Percentiles rank a stretch among this genome's conserved stretches.
Evolutionary conservation across 2,329 filamentous ascomycete species (phyloP).

Genomic region (Sporothrix humicola): DNA sequence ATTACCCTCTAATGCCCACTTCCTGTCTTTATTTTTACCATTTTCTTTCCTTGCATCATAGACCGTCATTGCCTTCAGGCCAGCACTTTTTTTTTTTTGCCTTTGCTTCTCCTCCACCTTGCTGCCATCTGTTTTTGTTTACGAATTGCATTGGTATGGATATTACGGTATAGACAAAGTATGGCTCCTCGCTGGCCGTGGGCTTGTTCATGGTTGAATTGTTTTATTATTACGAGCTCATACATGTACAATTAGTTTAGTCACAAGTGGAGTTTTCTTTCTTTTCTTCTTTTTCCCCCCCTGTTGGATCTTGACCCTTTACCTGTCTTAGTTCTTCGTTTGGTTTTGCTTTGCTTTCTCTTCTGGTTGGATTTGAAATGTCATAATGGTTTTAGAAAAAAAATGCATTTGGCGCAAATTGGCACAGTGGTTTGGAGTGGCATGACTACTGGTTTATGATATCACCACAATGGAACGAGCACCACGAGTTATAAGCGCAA

Average conservation of each 20-base stretch:
- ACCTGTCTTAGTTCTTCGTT: too few species aligned
- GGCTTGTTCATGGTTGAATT: neutral
- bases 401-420: neutral
- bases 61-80: neutral
- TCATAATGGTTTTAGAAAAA: neutral
- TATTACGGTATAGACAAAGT: slow-evolving; percentile 27
- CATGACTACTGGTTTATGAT: neutral
- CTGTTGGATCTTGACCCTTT: too few species aligned
- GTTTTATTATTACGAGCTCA: neutral
- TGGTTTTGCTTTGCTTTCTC: too few species aligned
- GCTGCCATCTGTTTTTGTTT: slow-evolving; percentile 8
- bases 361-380: neutral
- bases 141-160: slow-evolving; percentile 17
- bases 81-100: neutral
- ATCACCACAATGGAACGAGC: neutral
- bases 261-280: neutral
- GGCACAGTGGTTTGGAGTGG: neutral
- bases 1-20: slow-evolving; percentile 1
- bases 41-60: slow-evolving; percentile 2
- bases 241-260: neutral
- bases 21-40: neutral
- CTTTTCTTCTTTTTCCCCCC: neutral
- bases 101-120: neutral
- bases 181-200: slow-evolving; percentile 24
- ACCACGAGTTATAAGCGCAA: too few species aligned